These are phyloP conservation scores for Ceratocystis diversiconidia DNA, from an alignment of 2,329 filamentous ascomycete species.

Conservation along the genomic window DNA sequence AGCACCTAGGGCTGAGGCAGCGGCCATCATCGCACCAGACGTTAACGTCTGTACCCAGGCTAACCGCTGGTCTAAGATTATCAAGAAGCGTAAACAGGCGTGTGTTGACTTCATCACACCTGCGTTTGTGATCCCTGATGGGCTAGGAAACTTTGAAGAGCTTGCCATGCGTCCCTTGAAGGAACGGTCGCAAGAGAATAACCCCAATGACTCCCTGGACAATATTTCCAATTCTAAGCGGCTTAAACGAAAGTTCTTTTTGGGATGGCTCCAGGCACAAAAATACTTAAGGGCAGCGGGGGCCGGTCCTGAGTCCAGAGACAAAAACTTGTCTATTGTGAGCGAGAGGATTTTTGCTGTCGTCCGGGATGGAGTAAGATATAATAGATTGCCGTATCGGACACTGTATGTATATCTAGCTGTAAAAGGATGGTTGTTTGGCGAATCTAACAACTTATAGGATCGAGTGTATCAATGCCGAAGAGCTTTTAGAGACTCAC, in stretches of 20 bases:
- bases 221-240: neutral
- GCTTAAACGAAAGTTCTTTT: constrained; percentile 13
- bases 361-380: neutral
- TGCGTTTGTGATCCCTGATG: constrained; percentile 29
- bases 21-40: constrained; percentile 2
- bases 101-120: constrained; percentile 21
- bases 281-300: neutral
- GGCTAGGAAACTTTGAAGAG: constrained; percentile 23
- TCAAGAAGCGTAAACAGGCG: constrained; percentile 7
- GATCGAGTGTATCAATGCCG: constrained; percentile 3
- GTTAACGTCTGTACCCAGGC: constrained; percentile 6
- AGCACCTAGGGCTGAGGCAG: constrained; percentile 14
- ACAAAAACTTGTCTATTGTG: neutral
- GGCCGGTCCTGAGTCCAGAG: neutral
- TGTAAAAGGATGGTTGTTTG: neutral
- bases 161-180: constrained; percentile 13
- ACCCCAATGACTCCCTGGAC: neutral
- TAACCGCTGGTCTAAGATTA: constrained; percentile 14
- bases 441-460: neutral
- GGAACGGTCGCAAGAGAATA: neutral
- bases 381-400: constrained; percentile 6
- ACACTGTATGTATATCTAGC: constrained; percentile 12
- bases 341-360: constrained; percentile 4
- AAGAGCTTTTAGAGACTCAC: neutral
- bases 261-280: constrained; percentile 1